A percentile compares a stretch with the other conserved stretches of the same genome.
Evolutionary conservation across 495 filamentous ascomycete species (phyloP).

Genomic region (Aspergillus sclerotioniger): DNA sequence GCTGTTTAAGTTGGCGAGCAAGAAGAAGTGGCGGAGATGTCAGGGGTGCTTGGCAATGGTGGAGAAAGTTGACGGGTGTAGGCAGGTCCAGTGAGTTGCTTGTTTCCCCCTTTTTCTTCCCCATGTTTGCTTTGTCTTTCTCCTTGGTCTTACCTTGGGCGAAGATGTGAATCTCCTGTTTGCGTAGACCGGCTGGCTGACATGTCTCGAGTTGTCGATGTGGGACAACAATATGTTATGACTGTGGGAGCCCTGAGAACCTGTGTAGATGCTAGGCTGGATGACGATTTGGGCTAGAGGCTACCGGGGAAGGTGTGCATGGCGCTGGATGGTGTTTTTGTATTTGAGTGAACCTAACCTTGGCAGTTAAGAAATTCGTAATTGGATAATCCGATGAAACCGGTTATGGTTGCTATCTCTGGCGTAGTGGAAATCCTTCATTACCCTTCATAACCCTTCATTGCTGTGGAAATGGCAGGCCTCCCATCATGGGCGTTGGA

Average conservation of each 20-base stretch:
- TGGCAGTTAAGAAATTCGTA: no score
- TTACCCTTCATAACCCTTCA: no score
- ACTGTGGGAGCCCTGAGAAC: background rate
- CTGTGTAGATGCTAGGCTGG: background rate
- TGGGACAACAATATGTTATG: background rate
- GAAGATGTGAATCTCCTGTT: background rate
- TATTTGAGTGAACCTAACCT: background rate
- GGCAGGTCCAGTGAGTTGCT: background rate
- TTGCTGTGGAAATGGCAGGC: no score
- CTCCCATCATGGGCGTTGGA: no score
- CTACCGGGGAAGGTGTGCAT: no score
- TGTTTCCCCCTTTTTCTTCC: background rate
- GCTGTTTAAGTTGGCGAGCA: background rate
- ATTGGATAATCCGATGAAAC: no score
- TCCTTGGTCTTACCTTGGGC: background rate
- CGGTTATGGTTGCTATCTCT: no score
- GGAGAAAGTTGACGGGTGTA: background rate
- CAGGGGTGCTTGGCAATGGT: background rate
- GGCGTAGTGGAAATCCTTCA: no score
- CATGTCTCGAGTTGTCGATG: background rate
- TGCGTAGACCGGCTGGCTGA: background rate
- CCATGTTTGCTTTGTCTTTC: background rate
- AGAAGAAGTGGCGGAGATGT: background rate
- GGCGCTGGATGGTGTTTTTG: background rate
- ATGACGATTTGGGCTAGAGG: background rate